These are phyloP conservation scores for Quercus suber DNA, from an alignment of 306 rosid species.

Conservation along the genomic window DNA sequence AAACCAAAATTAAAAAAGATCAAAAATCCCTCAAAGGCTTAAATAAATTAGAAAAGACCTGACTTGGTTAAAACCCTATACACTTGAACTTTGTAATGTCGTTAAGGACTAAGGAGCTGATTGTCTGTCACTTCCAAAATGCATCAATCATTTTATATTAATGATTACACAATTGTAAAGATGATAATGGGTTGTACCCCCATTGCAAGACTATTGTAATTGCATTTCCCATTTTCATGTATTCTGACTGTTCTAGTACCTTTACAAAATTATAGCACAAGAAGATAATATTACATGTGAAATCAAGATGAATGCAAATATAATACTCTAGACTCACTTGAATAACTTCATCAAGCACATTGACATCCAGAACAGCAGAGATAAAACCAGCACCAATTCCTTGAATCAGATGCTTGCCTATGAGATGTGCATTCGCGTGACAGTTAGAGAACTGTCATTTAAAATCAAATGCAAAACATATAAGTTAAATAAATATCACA, in stretches of 20 bases:
- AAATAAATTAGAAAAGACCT: no score
- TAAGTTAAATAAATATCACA: no score
- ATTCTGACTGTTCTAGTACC: no score
- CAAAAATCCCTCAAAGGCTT: no score
- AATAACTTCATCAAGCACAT: slow-evolving; percentile 63
- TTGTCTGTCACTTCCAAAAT: background rate
- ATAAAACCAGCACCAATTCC: slow-evolving; percentile 75
- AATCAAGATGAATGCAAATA: no score
- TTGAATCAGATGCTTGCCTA: slow-evolving; percentile 44
- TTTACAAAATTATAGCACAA: no score
- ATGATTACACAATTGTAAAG: background rate
- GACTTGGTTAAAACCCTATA: background rate
- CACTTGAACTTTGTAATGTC: background rate
- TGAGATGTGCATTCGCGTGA: no score
- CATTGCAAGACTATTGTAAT: background rate
- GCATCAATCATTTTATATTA: background rate
- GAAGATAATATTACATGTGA: background rate
- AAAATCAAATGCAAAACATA: no score
- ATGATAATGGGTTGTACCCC: background rate
- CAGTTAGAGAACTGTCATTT: no score
- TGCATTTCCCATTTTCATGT: background rate
- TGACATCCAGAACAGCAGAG: slow-evolving; percentile 48
- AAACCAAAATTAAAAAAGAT: no score
- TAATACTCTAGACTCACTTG: slow-evolving; percentile 33
- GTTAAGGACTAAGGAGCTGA: background rate